These are phyloP conservation scores for Fibroporia radiculosa DNA, from an alignment of 768 basidiomycete species.

Conservation along the genomic window DNA sequence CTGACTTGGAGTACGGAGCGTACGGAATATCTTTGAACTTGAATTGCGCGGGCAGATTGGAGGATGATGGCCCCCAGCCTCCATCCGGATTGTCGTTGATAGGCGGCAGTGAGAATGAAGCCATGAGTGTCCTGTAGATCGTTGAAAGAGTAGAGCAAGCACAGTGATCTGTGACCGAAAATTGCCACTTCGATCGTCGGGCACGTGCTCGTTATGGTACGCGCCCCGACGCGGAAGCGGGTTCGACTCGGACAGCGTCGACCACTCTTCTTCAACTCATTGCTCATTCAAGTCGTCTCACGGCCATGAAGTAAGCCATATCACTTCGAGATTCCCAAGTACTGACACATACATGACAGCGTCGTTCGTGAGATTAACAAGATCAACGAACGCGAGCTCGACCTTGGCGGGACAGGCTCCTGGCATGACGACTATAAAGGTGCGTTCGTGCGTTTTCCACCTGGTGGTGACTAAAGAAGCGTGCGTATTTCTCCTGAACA, in stretches of 20 bases:
- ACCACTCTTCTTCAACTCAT: background rate
- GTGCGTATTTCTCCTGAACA: too few relatives aligned
- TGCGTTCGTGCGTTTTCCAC: slow-evolving; percentile 17
- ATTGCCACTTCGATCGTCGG: background rate
- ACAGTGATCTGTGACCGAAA: background rate
- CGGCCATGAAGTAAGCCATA: slow-evolving; percentile 64
- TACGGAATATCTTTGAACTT: slow-evolving; percentile 99
- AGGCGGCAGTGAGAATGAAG: slow-evolving; percentile 78
- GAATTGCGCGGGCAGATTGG: slow-evolving; percentile 82
- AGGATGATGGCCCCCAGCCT: slow-evolving; percentile 84
- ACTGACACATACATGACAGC: slow-evolving; percentile 32
- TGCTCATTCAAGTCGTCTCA: background rate
- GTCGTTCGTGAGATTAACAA: slow-evolving; percentile 89
- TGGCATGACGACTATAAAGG: slow-evolving; percentile 98
- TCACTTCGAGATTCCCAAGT: background rate
- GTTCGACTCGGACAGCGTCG: too few relatives aligned
- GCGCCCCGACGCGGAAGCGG: background rate
- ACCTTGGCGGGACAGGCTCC: slow-evolving; percentile 62
- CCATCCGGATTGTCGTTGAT: slow-evolving; percentile 92
- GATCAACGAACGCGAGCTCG: slow-evolving; percentile 88
- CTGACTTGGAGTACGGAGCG: slow-evolving; percentile 96
- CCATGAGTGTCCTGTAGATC: slow-evolving; percentile 32
- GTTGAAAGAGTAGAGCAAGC: background rate
- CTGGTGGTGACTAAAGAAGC: background rate
- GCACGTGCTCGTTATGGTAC: background rate